These are phyloP conservation scores for Curvularia hawaiiensis DNA, from an alignment of 2,329 filamentous ascomycete species.

Conservation along the genomic window DNA sequence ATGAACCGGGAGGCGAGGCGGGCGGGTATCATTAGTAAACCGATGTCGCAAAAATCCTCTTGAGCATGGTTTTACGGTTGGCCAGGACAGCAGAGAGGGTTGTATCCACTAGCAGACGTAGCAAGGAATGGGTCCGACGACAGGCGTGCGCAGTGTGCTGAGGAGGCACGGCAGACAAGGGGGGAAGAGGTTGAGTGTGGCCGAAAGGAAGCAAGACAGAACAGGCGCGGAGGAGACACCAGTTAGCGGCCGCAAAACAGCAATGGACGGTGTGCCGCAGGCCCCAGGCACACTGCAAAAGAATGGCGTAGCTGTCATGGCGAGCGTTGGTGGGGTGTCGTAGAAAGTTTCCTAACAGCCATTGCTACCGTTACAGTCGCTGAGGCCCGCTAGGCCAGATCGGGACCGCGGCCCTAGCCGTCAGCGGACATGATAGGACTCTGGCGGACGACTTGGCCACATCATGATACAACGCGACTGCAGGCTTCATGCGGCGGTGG, in stretches of 20 bases:
- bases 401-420: conserved; percentile 17
- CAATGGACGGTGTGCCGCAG: conserved; percentile 23
- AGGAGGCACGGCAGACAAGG: conserved; percentile 36
- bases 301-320: conserved; percentile 32
- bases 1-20: conserved; percentile 41
- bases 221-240: conserved; percentile 8
- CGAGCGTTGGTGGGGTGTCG: conserved; percentile 36
- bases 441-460: conserved; percentile 23
- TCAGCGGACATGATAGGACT: conserved; percentile 21
- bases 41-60: conserved; percentile 47
- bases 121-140: conserved; percentile 39
- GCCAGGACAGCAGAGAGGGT: conserved; percentile 44
- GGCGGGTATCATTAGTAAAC: conserved; percentile 42
- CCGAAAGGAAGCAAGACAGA: conserved; percentile 22
- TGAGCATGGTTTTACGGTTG: conserved; percentile 48
- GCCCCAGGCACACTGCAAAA: conserved; percentile 31
- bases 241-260: conserved; percentile 16
- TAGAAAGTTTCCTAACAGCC: conserved; percentile 32
- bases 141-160: conserved; percentile 29
- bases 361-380: conserved; percentile 44
- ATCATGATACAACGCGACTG: conserved; percentile 36
- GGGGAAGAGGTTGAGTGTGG: conserved; percentile 39
- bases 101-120: conserved; percentile 47
- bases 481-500: conserved; percentile 18
- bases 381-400: conserved; percentile 28